phyloP scores from a whole-genome alignment of 2,329 filamentous ascomycete genomes.

The Fusarium circinatum region DNA sequence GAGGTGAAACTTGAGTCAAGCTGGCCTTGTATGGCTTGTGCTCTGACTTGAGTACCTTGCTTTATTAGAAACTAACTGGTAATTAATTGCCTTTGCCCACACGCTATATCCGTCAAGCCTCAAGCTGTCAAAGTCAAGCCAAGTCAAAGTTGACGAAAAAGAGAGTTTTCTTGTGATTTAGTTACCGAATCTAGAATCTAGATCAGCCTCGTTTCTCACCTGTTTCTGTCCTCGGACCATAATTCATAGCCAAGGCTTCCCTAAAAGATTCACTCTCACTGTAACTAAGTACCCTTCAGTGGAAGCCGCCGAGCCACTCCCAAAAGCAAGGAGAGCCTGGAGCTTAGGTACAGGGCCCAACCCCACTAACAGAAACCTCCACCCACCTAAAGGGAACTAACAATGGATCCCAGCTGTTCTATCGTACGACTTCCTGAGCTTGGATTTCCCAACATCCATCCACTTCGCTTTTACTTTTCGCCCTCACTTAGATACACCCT shows the following conservation, averaged over 20 bases:
- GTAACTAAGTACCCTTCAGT: background rate
- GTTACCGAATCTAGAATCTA: background rate
- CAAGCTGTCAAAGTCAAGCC: background rate
- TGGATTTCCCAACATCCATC: constrained; percentile 9
- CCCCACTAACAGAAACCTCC: constrained; percentile 1
- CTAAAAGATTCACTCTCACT: background rate
- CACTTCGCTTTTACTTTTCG: background rate
- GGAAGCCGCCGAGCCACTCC: constrained; percentile 6
- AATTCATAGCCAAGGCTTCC: constrained; percentile 2
- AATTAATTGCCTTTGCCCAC: background rate
- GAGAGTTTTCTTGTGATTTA: background rate
- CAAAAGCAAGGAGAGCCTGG: constrained; percentile 15
- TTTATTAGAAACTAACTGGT: background rate
- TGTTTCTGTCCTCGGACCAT: constrained; percentile 1
- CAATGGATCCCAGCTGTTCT: constrained; percentile 12
- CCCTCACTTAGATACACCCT: constrained; percentile 13
- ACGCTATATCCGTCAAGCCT: background rate
- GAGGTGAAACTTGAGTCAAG: constrained; percentile 5
- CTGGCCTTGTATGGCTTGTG: background rate
- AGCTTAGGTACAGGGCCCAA: background rate
- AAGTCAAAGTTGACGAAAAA: background rate
- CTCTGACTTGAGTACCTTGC: background rate
- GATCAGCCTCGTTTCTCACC: constrained; percentile 8
- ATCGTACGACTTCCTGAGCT: constrained; percentile 43
- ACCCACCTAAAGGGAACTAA: constrained; percentile 1